Base-by-base conservation (phyloP, 2,329 filamentous ascomycete species). In the Cercospora brassicicola region DNA sequence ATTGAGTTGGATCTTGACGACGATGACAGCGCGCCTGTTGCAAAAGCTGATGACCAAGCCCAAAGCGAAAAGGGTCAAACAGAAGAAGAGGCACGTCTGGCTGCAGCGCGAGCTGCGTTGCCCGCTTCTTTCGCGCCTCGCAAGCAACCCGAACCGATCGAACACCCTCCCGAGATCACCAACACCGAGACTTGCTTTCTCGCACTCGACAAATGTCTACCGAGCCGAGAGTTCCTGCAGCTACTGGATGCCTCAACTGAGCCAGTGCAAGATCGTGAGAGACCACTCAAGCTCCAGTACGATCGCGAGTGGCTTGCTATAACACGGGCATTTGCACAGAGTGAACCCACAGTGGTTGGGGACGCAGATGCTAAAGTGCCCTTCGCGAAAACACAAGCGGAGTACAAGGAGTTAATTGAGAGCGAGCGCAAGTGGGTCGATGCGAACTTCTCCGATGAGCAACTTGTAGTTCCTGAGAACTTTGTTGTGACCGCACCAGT, bases 291-390 rank as follows among this genome's bases (percentile, higher is more conserved):
- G 10, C 84, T 97, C 0, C 83, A 89, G 59, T 98, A 99, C 77
- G 95, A 99, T 78, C 88, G 90, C 10, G 95, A 99, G 81, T 99
- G 94, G 94, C 88, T 99, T 7, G 91, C 95, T 51, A 97, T 99
- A 71, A 94, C 90, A 11, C 91, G 94, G 51, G 90, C 89, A 7
- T 96, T 98, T 76, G 88, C 91, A 48, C 74, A 83, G 2, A 84
- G 88, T 48, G 75, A 83, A 53, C 75, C 79, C 31, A 83, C 95
- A 1, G 79, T 82, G 1, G 82, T 94, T 42, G 91, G 92, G 67
- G 84, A 90, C 70, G 83, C 83, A 4, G 77, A 81, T 7, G 84
- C 86, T 1, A 79, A 80, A 45, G 79, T 86, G 0, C 84, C 90
- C 0, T 78, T 59, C 11, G 91, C 20, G 88, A 96, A 78, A 48